Percentiles rank a stretch among this genome's conserved stretches.
Conservation (phyloP, 805 yeast species). For the Candida nemodendra region DNA sequence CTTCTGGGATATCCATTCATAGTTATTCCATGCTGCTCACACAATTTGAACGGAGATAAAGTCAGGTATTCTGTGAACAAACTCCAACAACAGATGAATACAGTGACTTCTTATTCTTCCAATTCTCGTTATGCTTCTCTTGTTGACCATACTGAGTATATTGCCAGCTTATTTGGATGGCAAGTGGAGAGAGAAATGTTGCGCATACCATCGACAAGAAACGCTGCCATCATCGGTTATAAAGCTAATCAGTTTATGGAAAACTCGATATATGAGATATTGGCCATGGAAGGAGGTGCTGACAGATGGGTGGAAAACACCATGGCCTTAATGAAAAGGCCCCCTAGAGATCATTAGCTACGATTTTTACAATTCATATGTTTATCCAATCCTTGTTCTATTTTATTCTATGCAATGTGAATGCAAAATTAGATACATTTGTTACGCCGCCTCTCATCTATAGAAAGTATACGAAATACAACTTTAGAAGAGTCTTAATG, state of each 20-base stretch:
- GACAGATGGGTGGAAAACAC: constrained; percentile 87
- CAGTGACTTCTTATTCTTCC: constrained; percentile 30
- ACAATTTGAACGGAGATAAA: constrained; percentile 74
- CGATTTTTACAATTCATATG: too few relatives aligned
- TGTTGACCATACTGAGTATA: constrained; percentile 77
- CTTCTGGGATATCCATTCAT: constrained; percentile 80
- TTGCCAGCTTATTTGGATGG: constrained; percentile 79
- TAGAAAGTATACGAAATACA: background rate
- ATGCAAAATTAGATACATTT: background rate
- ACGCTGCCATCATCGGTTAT: constrained; percentile 82
- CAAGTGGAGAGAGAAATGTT: constrained; percentile 78
- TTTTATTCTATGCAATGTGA: background rate
- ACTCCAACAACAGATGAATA: constrained; percentile 13
- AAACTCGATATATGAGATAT: constrained; percentile 53
- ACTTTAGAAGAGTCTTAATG: background rate
- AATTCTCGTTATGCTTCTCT: constrained; percentile 79
- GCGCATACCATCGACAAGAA: constrained; percentile 91
- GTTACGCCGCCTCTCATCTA: background rate
- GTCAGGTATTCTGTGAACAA: constrained; percentile 57
- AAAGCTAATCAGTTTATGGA: constrained; percentile 27
- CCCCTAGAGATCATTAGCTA: constrained; percentile 63
- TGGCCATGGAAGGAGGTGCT: constrained; percentile 83
- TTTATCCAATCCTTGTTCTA: too few relatives aligned
- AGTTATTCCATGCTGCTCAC: constrained; percentile 96
- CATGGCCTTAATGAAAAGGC: constrained; percentile 63